Percentiles rank a stretch among this genome's conserved stretches.
phyloP scores from a whole-genome alignment of 1,284 basidiomycete genomes.

The Boletellus deceptivus region DNA sequence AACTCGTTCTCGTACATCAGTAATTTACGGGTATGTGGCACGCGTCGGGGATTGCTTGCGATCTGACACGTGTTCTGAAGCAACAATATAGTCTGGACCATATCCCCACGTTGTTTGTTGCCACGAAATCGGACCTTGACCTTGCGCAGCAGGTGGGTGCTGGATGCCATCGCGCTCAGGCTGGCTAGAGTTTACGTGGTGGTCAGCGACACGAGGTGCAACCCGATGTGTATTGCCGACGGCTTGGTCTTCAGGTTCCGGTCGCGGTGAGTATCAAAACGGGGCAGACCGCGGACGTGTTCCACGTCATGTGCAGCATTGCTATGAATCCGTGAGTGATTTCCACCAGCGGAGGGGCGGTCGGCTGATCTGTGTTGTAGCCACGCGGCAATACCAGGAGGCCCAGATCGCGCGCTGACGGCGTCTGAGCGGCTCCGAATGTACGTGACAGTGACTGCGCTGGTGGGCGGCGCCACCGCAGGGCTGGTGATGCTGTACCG shows the following conservation, averaged over 20 bases:
- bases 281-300: conserved; percentile 86
- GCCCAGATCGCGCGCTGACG: conserved; percentile 70
- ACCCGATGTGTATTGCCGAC: conserved; percentile 93
- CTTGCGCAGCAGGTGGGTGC: conserved; percentile 81
- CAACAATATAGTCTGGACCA: conserved; percentile 96
- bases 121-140: conserved; percentile 97
- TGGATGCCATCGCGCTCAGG: conserved; percentile 1
- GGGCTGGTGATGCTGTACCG: conserved; percentile 67
- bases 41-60: background rate
- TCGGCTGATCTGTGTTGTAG: conserved; percentile 35
- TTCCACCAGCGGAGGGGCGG: conserved; percentile 8
- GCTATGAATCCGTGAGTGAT: conserved; percentile 80
- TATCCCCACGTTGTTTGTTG: conserved; percentile 95
- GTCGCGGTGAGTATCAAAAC: conserved; percentile 88
- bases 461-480: conserved; percentile 69
- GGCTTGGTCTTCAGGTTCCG: conserved; percentile 82
- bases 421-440: conserved; percentile 62
- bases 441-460: conserved; percentile 66
- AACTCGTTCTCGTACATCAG: conserved; percentile 99
- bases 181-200: conserved; percentile 7
- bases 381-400: conserved; percentile 72
- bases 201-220: conserved; percentile 92
- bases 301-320: conserved; percentile 80
- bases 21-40: conserved; percentile 75
- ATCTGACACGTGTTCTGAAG: conserved; percentile 41